Evolutionary conservation across 176 grass and related monocot species (phyloP), one percentile per base, ranked within the genome.

Genomic region (Phyllostachys edulis): DNA sequence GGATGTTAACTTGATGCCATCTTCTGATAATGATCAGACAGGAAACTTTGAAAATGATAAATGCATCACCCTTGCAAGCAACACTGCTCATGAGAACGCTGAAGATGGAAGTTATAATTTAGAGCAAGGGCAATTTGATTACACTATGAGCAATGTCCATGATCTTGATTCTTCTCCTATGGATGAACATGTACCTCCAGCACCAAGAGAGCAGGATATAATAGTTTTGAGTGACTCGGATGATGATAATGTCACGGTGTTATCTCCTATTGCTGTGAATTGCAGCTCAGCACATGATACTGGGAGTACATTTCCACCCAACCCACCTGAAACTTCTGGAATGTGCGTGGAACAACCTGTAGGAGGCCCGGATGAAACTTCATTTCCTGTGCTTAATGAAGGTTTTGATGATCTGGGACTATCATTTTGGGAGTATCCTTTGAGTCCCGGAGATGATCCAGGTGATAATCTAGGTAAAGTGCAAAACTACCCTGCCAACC

Each of bases 191-290:
- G 38, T 52, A 71, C 66, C 82, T 80, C 56, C 50, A 71, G 72
- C 73, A 85, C 36, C 79, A 75, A 47, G 20, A 39, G 87, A 90
- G 15, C 47, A 88, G 42, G 87, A 98, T 86, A 54, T 98, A 49
- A 90, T 98, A 78, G 81, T 93, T 66, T 79, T 98, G 71, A 94
- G 96, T 5, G 96, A 98, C 77, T 98, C 96, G 59, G 93, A 98
- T 88, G 96, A 98, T 85, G 93, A 98, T 88, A 87, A 67, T 62
- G 42, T 87, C 61, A 80, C 44, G 20, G 76, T 90, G 67, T 78
- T 98, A 57, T 92, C 89, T 86, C 65, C 81, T 76, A 78, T 39
- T 76, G 82, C 65, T 51, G 57, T 82, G 66, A 82, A 80, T 32
- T 85, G 51, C 68, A 76, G 38, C 73, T 41, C 89, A 59, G 50